phyloP scores from a whole-genome alignment of 1,284 basidiomycete genomes.

The Ustilago lituana region DNA sequence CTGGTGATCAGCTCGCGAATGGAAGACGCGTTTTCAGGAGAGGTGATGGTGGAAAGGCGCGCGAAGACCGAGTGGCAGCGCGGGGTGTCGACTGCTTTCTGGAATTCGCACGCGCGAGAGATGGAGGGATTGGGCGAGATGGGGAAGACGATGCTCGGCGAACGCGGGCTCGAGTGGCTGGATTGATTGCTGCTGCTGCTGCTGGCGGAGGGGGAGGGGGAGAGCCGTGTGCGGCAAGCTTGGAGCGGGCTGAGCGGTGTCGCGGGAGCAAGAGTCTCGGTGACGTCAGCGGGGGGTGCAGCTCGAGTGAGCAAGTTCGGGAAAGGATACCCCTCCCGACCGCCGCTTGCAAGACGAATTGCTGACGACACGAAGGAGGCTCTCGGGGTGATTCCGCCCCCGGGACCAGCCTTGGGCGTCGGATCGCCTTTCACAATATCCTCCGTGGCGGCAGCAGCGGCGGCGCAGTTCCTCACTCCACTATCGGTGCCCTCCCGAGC shows the following conservation, averaged over 20 bases:
- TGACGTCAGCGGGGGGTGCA: neutral
- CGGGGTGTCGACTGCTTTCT: slow-evolving; percentile 11
- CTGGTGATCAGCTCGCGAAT: slow-evolving; percentile 23
- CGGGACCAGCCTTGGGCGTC: slow-evolving; percentile 25
- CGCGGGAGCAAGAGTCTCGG: slow-evolving; percentile 5
- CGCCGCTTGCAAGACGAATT: neutral
- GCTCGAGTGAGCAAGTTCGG: slow-evolving; percentile 19
- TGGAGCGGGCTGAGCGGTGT: slow-evolving; percentile 28
- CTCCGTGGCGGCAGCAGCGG: neutral
- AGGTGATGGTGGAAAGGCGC: neutral
- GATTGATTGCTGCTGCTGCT: neutral
- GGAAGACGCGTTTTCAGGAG: neutral
- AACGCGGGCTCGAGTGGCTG: slow-evolving; percentile 11
- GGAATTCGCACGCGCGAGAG: slow-evolving; percentile 27
- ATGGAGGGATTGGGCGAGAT: slow-evolving; percentile 41
- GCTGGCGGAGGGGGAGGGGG: neutral
- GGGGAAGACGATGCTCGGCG: slow-evolving; percentile 41
- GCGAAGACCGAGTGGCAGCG: slow-evolving; percentile 10
- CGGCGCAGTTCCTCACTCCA: neutral
- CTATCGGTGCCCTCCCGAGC: neutral
- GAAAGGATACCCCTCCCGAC: slow-evolving; percentile 23
- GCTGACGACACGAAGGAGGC: slow-evolving; percentile 15
- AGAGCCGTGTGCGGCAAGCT: slow-evolving; percentile 5
- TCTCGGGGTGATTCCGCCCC: slow-evolving; percentile 19
- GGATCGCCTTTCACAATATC: slow-evolving; percentile 25